Conservation (phyloP, 495 filamentous ascomycete genomes). For the Melanomma pulvis-pyrius region DNA sequence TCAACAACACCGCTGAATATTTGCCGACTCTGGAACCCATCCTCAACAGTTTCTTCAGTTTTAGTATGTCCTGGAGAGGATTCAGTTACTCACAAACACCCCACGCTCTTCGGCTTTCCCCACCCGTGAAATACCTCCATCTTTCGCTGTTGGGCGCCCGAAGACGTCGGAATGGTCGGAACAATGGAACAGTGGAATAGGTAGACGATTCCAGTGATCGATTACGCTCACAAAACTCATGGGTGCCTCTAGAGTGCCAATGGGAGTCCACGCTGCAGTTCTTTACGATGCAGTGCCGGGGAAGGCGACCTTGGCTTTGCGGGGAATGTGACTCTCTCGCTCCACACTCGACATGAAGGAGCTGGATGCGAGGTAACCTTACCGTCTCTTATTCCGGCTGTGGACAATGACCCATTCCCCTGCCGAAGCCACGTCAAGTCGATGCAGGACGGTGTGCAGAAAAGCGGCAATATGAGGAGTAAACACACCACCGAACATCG, state of each 20-base stretch:
- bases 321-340: not conserved
- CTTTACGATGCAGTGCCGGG: not conserved
- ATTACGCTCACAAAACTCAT: not conserved
- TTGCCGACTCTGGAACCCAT: not conserved
- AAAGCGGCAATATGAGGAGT: not conserved
- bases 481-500: no score
- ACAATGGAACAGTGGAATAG: not conserved
- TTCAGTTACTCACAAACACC: not conserved
- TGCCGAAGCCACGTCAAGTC: not conserved
- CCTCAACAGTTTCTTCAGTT: conserved; percentile 8
- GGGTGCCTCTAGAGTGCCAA: not conserved
- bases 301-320: not conserved
- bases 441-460: not conserved
- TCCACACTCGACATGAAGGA: not conserved
- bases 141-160: not conserved
- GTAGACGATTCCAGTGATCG: not conserved
- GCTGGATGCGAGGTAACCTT: not conserved
- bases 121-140: not conserved
- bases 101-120: not conserved
- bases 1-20: conserved; percentile 16
- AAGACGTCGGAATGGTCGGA: not conserved
- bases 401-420: not conserved
- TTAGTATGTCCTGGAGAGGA: not conserved
- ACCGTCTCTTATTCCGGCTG: not conserved
- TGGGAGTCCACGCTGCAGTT: not conserved